Evolutionary conservation across 2,329 filamentous ascomycete species (phyloP), one percentile per base, ranked within the genome.

Genomic region (Talaromyces atroroseus): DNA sequence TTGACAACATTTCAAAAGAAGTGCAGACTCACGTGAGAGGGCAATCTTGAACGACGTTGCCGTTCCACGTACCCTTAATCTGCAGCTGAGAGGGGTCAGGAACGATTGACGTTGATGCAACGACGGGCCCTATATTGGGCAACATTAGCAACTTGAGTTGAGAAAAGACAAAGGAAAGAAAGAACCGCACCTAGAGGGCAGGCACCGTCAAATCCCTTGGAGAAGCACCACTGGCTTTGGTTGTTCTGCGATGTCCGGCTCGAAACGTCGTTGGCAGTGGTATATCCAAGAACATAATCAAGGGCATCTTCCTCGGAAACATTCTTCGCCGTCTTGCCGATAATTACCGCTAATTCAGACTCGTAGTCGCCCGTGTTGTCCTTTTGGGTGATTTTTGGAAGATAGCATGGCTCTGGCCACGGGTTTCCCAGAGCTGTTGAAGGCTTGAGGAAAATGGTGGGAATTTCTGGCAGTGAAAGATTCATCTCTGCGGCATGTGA

Each of bases 271-370:
- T 87, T 87, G 63, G 78, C 78, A 21, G 78, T 78, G 0, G 82
- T 84, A 66, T 87, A 87, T 26, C 84, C 84, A 1, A 87, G 78
- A 4, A 87, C 76, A 62, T 86, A 84, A 60, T 80, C 76, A 51
- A 82, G 65, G 5, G 82, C 82, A 26, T 85, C 77, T 0, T 72
- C 75, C 61, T 83, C 81, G 47, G 75, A 71, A 10, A 84, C 80
- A 60, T 85, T 82, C 62, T 78, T 79, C 40, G 73, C 74, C 34
- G 74, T 76, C 67, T 69, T 75, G 32, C 80, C 79, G 45, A 85
- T 78, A 12, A 85, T 74, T 29, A 84, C 76, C 12, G 77, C 81
- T 51, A 85, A 74, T 68, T 85, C 82, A 2, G 80, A 78, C 66
- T 84, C 81, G 65, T 82, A 83, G 68, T 84, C 83, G 46, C 78